Evolutionary conservation across 768 basidiomycete genomes (phyloP), one percentile per base, ranked within the genome.

Genomic region (Tricholomella constricta): DNA sequence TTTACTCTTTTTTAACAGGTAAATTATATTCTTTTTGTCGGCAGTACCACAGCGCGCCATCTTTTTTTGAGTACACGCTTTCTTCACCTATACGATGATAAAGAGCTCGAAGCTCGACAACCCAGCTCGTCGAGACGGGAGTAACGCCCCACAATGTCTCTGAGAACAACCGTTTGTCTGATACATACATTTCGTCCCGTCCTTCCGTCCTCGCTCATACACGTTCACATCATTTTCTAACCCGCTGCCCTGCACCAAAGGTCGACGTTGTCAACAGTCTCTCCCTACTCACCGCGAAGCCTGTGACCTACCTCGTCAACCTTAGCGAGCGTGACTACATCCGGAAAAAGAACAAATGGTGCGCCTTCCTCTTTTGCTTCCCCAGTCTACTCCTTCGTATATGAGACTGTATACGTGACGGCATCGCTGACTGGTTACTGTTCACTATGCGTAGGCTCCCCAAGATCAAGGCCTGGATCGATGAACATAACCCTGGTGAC

Each of bases 341-440:
- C 54, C 87, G 97, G 58, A 98, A 98, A 74, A 98, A 98, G 85
- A 98, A 98, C 78, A 98, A 98, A 79, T 98, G 97, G 95, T 89
- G 53, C 36, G 66, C 59, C 17, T 19, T 35, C 20, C 4, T 19
- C n/a, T 22, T 29, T 6, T 10, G 20, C 22, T 14, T 6, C 19
- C 11, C 22, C 23, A 25, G 37, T 36, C 17, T 17, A 15, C 11
- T 35, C 12, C 23, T 46, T n/a, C n/a, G n/a, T n/a, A n/a, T n/a
- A n/a, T n/a, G n/a, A n/a, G n/a, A n/a, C n/a, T n/a, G n/a, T n/a
- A n/a, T n/a, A n/a, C n/a, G n/a, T n/a, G n/a, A n/a, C n/a, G n/a
- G n/a, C n/a, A n/a, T n/a, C n/a, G n/a, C n/a, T n/a, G n/a, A n/a
- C n/a, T n/a, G n/a, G n/a, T n/a, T n/a, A n/a, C n/a, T n/a, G n/a